Percentiles rank a stretch among this genome's conserved stretches.
These are phyloP conservation scores for Albatrellus ellisii DNA, from an alignment of 768 basidiomycete species.

Conservation along the genomic window DNA sequence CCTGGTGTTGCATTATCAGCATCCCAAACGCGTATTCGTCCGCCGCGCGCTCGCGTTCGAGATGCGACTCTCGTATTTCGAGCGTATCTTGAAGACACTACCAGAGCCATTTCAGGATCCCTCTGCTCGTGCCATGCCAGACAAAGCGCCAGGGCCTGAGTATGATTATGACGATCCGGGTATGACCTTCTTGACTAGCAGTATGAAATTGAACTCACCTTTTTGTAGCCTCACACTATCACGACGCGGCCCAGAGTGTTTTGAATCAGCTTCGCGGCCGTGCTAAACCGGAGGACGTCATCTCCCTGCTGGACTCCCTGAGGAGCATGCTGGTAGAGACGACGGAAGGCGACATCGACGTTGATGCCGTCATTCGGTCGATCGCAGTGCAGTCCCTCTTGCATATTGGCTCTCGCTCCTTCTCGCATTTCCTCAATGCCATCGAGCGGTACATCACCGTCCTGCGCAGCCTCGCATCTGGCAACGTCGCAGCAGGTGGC, in stretches of 20 bases:
- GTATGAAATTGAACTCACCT: neutral
- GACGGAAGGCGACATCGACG: constrained; percentile 44
- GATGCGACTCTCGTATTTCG: constrained; percentile 84
- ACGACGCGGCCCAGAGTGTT: constrained; percentile 68
- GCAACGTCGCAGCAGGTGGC: constrained; percentile 25
- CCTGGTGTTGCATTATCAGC: constrained; percentile 53
- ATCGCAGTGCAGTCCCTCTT: constrained; percentile 82
- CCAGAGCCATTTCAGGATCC: constrained; percentile 68
- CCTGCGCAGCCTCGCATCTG: constrained; percentile 44
- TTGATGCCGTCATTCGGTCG: constrained; percentile 56
- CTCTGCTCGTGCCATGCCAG: constrained; percentile 48
- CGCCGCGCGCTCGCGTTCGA: constrained; percentile 81
- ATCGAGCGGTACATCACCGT: constrained; percentile 87
- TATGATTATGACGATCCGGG: constrained; percentile 79
- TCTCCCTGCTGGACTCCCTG: constrained; percentile 57
- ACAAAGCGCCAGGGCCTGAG: constrained; percentile 63
- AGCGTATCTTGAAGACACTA: constrained; percentile 80
- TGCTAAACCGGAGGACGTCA: constrained; percentile 68
- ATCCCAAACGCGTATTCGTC: constrained; percentile 85
- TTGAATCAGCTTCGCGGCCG: constrained; percentile 74
- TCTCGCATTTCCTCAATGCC: constrained; percentile 95
- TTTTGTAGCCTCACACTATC: constrained; percentile 50
- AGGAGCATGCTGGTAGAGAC: constrained; percentile 51
- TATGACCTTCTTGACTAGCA: constrained; percentile 16
- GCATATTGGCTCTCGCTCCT: constrained; percentile 86